A percentile compares a stretch with the other conserved stretches of the same genome.
Conservation (phyloP, 2,329 filamentous ascomycete genomes). For the Apiospora aurea region DNA sequence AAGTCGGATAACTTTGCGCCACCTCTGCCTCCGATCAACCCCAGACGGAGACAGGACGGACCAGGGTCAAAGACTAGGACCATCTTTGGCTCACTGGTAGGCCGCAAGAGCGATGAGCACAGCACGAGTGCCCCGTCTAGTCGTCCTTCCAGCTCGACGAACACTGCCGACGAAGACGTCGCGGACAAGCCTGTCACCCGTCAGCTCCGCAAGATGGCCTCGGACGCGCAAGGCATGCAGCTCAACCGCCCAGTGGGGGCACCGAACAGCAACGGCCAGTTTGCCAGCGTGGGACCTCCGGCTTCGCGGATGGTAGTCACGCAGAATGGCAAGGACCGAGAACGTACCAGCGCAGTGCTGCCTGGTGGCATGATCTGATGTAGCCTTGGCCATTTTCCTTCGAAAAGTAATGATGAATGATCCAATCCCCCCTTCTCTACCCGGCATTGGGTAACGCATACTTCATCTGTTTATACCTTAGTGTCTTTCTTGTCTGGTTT, state of each 20-base stretch:
- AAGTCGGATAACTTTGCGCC: constrained; percentile 49
- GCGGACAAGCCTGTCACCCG: constrained; percentile 46
- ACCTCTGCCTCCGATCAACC: constrained; percentile 66
- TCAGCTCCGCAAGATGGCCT: constrained; percentile 51
- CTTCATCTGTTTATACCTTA: constrained; percentile 20
- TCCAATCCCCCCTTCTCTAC: no score
- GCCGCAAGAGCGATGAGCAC: constrained; percentile 44
- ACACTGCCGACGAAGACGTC: constrained; percentile 46
- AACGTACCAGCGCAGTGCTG: constrained; percentile 37
- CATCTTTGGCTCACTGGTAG: constrained; percentile 46
- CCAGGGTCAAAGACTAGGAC: constrained; percentile 48
- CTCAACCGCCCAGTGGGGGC: constrained; percentile 28
- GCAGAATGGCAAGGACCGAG: constrained; percentile 30
- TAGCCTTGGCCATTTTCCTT: neutral
- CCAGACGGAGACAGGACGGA: constrained; percentile 53
- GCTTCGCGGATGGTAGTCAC: constrained; percentile 45
- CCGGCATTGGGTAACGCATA: constrained; percentile 20
- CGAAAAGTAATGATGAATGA: neutral
- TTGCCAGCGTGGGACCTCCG: constrained; percentile 42
- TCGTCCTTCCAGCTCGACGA: constrained; percentile 28
- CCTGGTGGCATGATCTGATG: constrained; percentile 56
- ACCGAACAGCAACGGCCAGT: constrained; percentile 31
- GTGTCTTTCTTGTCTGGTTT: constrained; percentile 24
- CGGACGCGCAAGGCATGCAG: constrained; percentile 43
- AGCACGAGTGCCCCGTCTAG: constrained; percentile 40